These are phyloP conservation scores for Chlamydomonas schloesseri DNA, from an alignment of 139 green algal genomes.

Conservation along the genomic window DNA sequence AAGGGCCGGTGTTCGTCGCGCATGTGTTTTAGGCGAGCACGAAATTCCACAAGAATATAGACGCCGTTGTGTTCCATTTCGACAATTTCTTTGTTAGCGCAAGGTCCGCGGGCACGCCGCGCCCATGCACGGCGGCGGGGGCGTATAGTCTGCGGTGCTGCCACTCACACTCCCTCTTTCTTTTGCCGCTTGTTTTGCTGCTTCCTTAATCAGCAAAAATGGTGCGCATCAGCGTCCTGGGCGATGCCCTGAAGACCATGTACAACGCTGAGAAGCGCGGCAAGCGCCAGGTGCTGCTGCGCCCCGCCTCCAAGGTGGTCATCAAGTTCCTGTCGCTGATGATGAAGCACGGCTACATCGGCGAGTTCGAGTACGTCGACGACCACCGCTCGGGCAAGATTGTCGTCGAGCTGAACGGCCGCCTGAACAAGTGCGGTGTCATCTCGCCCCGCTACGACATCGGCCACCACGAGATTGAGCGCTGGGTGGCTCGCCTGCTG, in stretches of 20 bases:
- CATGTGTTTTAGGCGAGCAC: no score
- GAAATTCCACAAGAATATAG: no score
- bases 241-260: constrained; percentile 98
- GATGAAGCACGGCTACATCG: constrained; percentile 98
- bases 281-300: constrained; percentile 96
- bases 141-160: neutral
- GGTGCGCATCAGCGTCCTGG: constrained; percentile 96
- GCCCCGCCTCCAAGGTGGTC: constrained; percentile 98
- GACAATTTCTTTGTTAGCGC: no score
- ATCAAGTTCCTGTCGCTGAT: constrained; percentile 99
- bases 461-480: constrained; percentile 86
- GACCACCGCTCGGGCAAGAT: constrained; percentile 99
- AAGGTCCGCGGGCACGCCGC: neutral
- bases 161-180: constrained; percentile 3
- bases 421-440: constrained; percentile 99
- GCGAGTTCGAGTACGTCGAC: constrained; percentile 99
- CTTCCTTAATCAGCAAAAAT: constrained; percentile 73
- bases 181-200: constrained; percentile 8
- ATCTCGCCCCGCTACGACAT: constrained; percentile 98
- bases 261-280: constrained; percentile 99
- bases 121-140: constrained; percentile 6
- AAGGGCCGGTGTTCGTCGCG: no score
- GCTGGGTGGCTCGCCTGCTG: constrained; percentile 95
- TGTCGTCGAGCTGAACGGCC: constrained; percentile 98
- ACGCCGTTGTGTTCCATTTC: no score